Evolutionary conservation across 805 yeast species (phyloP).

Genomic region (Ogataea salicorniae): DNA sequence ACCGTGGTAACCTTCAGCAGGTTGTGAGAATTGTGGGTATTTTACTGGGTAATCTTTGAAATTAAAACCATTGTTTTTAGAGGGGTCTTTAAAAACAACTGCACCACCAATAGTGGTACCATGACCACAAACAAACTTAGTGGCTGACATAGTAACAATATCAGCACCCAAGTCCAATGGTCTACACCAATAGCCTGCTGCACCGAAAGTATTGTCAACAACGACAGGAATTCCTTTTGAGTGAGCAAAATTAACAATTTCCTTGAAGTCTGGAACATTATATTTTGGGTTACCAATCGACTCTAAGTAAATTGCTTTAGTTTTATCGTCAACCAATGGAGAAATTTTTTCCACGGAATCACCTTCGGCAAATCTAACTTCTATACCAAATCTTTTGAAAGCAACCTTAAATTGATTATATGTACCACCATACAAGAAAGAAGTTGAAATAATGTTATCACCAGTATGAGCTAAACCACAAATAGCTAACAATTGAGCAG

Average conservation of each 20-base stretch:
- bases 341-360: constrained; percentile 70
- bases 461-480: constrained; percentile 82
- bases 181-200: constrained; percentile 82
- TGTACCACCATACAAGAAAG: constrained; percentile 92
- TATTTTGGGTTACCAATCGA: constrained; percentile 91
- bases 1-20: constrained; percentile 94
- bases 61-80: constrained; percentile 87
- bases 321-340: constrained; percentile 69
- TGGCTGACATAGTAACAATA: constrained; percentile 88
- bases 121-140: constrained; percentile 98
- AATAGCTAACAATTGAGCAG: constrained; percentile 86
- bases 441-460: constrained; percentile 83
- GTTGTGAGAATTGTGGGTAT: constrained; percentile 87
- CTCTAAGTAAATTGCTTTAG: constrained; percentile 87
- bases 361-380: constrained; percentile 79
- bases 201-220: constrained; percentile 95
- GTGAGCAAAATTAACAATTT: constrained; percentile 71
- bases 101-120: constrained; percentile 95
- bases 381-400: constrained; percentile 79
- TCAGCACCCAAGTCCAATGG: constrained; percentile 91
- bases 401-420: constrained; percentile 92
- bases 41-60: constrained; percentile 81
- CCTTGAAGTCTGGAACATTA: constrained; percentile 87
- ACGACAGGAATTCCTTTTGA: constrained; percentile 84
- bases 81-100: constrained; percentile 41